These are phyloP conservation scores for Euphorbia lathyris DNA, from an alignment of 345 rosid genomes.

Conservation along the genomic window DNA sequence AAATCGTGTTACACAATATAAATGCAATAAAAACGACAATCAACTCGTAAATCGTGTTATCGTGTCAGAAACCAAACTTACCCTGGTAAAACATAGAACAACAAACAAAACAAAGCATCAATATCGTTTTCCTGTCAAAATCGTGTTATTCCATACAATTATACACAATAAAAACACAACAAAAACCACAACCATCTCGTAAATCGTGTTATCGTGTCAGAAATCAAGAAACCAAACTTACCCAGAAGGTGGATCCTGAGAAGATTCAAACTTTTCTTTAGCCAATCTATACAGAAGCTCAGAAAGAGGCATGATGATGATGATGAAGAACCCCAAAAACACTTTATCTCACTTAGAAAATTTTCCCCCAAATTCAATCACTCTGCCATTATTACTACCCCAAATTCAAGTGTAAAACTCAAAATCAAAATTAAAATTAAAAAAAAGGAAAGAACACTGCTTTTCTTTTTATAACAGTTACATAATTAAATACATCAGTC, in stretches of 20 bases:
- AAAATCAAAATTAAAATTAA: slow-evolving; percentile 1
- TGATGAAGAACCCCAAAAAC: background rate
- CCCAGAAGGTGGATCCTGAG: slow-evolving; percentile 41
- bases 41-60: no score
- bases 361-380: slow-evolving; percentile 20
- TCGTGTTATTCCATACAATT: no score
- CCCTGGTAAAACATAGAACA: no score
- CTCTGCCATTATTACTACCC: slow-evolving; percentile 23
- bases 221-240: slow-evolving; percentile 39
- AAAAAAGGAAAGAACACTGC: slow-evolving; percentile 6
- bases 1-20: no score
- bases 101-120: no score
- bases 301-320: slow-evolving; percentile 67
- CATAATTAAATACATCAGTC: slow-evolving; percentile 24
- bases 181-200: no score
- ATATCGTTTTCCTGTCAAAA: no score
- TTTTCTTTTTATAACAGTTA: slow-evolving; percentile 18
- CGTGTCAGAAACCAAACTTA: no score
- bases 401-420: slow-evolving; percentile 5
- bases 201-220: no score
- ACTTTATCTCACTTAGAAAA: slow-evolving; percentile 18
- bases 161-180: no score
- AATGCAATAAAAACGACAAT: no score
- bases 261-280: slow-evolving; percentile 42
- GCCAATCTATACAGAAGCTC: slow-evolving; percentile 58